These are phyloP conservation scores for Priceomyces carsonii DNA, from an alignment of 805 yeast species.

Conservation along the genomic window DNA sequence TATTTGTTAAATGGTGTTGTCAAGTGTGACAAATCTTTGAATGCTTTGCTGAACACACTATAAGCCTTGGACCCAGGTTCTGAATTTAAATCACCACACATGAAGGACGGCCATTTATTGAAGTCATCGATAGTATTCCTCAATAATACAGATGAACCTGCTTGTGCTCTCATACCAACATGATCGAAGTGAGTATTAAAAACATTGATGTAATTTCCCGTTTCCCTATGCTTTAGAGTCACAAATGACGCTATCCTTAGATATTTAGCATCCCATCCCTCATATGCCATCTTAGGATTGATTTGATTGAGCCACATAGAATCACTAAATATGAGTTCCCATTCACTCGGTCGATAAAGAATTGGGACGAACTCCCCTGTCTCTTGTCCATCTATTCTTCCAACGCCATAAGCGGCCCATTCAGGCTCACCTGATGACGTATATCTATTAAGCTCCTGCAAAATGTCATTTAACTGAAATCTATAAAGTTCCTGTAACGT, in stretches of 20 bases:
- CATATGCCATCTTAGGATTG: slow-evolving; percentile 37
- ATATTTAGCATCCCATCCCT: slow-evolving; percentile 46
- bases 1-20: slow-evolving; percentile 29
- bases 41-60: slow-evolving; percentile 33
- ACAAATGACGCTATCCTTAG: slow-evolving; percentile 43
- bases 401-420: slow-evolving; percentile 41
- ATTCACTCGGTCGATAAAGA: slow-evolving; percentile 29
- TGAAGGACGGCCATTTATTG: slow-evolving; percentile 34
- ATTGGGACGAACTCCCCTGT: slow-evolving; percentile 40
- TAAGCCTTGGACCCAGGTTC: slow-evolving; percentile 42
- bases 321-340: slow-evolving; percentile 27
- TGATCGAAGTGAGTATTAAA: slow-evolving; percentile 47
- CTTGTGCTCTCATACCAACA: slow-evolving; percentile 33
- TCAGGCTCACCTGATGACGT: slow-evolving; percentile 12
- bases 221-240: slow-evolving; percentile 24
- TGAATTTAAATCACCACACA: slow-evolving; percentile 45
- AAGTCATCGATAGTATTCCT: slow-evolving; percentile 31
- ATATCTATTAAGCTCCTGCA: slow-evolving; percentile 20
- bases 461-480: slow-evolving; percentile 28
- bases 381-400: slow-evolving; percentile 30
- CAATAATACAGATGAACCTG: slow-evolving; percentile 33
- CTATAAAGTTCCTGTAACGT: slow-evolving; percentile 36
- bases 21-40: slow-evolving; percentile 37
- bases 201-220: slow-evolving; percentile 30
- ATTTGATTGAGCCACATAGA: slow-evolving; percentile 42